Base-by-base conservation (phyloP, 2,329 filamentous ascomycete species). In the Dendryphion nanum region DNA sequence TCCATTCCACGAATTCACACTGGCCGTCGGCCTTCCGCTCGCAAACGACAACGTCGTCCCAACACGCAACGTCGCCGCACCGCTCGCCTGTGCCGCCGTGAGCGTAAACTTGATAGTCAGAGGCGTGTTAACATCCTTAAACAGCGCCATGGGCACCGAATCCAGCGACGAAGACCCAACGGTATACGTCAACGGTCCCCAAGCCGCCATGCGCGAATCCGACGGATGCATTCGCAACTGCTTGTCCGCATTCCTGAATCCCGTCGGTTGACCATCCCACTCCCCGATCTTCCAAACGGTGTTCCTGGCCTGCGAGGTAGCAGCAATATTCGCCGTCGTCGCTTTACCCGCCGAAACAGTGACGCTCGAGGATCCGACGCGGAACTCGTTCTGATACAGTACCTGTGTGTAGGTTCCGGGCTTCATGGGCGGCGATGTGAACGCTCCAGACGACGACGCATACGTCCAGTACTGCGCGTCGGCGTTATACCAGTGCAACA, bases 341-440 rank as follows among this genome's bases (percentile, higher is more conserved):
- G 70, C 69, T 20, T 61, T 59, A 4, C 77, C 77, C 1, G 75
- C 74, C 2, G 65, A 67, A 28, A 82, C 76, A 0, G 37, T 53
- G 13, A 65, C 59, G 23, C 63, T 68, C 17, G 67, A 62, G 2
- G 70, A 69, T 4, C 74, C 76, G 6, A 81, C 76, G 44, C 73
- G 69, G 53, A 75, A 75, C 56, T 82, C 79, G 14, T 69, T 73
- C 48, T 79, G 77, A 61, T 82, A 82, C 24, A 85, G 72, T 4
- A 81, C 75, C 73, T 83, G 82, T n/a, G 78, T 83, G 64, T 85
- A 85, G 1, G 77, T 82, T 19, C 82, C 81, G 0, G 81, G 77
- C 51, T 81, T 82, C 81, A 85, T 85, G 39, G 73, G 66, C 0
- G 81, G 82, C 0, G 80, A 83, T 3, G 74, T 82, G 62, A 82